Evolutionary conservation across 2,329 filamentous ascomycete species (phyloP), one percentile per base, ranked within the genome.

Genomic region (Tolypocladium endophyticum): DNA sequence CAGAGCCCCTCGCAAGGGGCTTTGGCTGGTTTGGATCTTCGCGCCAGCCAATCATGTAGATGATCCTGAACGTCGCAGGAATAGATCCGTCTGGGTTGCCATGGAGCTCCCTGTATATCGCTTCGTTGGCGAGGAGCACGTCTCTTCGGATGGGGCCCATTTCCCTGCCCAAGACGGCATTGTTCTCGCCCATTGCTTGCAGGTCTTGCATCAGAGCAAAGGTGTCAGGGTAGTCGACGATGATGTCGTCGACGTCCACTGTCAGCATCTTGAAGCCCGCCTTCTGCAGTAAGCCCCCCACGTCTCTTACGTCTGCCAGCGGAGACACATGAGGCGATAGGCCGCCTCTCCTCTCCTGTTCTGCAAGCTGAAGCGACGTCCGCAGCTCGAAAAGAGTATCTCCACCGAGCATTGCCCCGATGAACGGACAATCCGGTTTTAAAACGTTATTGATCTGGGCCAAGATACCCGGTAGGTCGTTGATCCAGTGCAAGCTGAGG

Each of bases 11-110:
- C 64, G 87, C 76, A 60, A 97, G 76, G 6, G 94, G 92, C 74
- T 93, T 80, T 2, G 87, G 80, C 75, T 97, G 92, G 58, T 87
- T 84, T 36, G 83, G 81, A 2, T 89, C 87, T 65, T 92, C 89
- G 71, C 93, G 95, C 94, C 94, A 99, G 0, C 94, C 94, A 74
- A 99, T 99, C 92, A 97, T 97, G 73, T 94, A 96, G 62, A 99
- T 97, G 66, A 96, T 82, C 66, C 94, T 83, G 71, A 97, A 99
- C 0, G 94, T 99, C 1, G 94, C 94, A 0, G 94, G 94, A 62
- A 94, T 80, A 1, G 78, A 84, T 25, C 83, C 88, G 67, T 90
- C 88, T 52, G 86, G 82, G 68, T 95, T 92, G 23, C 90, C 92
- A 73, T 99, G 92, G 60, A 99, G 76, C 70, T 88, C 87, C 55